A percentile compares a stretch with the other conserved stretches of the same genome.
Conservation (phyloP, 1,139 yeast species). For the Nakaseomyces bracarensis region DNA sequence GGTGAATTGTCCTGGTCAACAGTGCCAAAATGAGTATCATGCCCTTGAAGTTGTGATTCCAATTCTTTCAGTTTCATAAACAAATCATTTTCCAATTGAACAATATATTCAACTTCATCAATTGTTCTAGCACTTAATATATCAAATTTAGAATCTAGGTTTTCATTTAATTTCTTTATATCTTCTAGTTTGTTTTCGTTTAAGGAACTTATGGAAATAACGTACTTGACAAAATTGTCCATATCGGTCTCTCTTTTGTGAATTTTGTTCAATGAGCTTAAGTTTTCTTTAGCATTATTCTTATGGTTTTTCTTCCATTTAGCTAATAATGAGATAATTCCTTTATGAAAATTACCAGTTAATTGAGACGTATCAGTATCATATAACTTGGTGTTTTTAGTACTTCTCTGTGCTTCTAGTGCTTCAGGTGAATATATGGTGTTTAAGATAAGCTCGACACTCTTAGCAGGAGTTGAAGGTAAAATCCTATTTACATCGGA, state of each 20-base stretch:
- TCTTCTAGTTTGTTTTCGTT: conserved; percentile 17
- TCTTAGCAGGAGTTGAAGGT: conserved; percentile 65
- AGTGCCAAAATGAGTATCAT: not conserved
- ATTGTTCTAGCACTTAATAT: conserved; percentile 70
- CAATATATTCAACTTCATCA: conserved; percentile 51
- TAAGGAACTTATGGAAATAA: conserved; percentile 35
- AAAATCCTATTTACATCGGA: conserved; percentile 41
- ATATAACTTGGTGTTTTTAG: not conserved
- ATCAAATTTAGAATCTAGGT: conserved; percentile 48
- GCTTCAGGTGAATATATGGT: conserved; percentile 21
- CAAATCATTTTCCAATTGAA: conserved; percentile 33
- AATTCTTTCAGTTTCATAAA: conserved; percentile 13
- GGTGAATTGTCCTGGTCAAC: not conserved
- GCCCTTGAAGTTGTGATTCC: not conserved
- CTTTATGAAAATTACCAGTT: conserved; percentile 12
- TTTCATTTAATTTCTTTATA: conserved; percentile 18
- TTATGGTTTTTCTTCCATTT: conserved; percentile 30
- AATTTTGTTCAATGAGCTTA: not conserved
- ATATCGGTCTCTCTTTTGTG: conserved; percentile 16
- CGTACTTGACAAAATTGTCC: conserved; percentile 35
- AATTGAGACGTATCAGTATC: conserved; percentile 5
- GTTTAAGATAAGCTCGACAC: conserved; percentile 40
- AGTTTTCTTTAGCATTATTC: conserved; percentile 4
- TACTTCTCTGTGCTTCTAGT: not conserved
- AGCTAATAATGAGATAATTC: conserved; percentile 24